Evolutionary conservation across 225 moss, liverwort and hornwort genomes (phyloP), one percentile per base, ranked within the genome.

Genomic region (Polytrichum commune): DNA sequence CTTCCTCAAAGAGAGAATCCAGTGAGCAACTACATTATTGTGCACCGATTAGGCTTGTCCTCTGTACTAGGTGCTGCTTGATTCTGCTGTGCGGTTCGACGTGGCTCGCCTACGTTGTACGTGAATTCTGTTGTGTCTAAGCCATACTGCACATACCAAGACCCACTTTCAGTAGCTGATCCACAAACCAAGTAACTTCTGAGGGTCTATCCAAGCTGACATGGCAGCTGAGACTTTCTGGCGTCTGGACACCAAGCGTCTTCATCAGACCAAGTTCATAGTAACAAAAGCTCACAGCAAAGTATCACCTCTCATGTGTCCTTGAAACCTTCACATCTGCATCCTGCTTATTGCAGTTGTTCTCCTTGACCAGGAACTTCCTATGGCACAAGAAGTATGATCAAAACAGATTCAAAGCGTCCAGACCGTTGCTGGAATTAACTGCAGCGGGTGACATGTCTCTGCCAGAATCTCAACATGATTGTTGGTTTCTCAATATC

Each of bases 111-210:
- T 64, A 92, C 91, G 75, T 94, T 95, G 90, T 94, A 94, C 38
- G 90, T 80, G 80, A 98, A 98, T 53, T 93, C 92, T 63, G 81
- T 84, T 55, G 94, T 94, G 74, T 98, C 90, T 75, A 98, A 85
- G 62, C 92, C 97, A 78, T 90, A 93, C 92, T 93, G 92, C 79
- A 81, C 76, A 83, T 10, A 58, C 8, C n/a, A 58, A 58, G n/a
- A 3, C 8, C n/a, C 58, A 58, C n/a, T 20, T 13, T 38, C 13
- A 38, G 10, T 38, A 38, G 38, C 38, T 10, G 38, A 10, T 38
- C 38, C 13, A 38, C 33, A 38, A 38, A 38, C 38, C 38, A 38
- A 38, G 38, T 2, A 38, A 33, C 33, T 33, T 33, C 8, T 33
- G 33, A 33, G 33, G 33, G 38, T 38, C 38, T 38, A 9, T 3